Evolutionary conservation across 1,284 basidiomycete genomes (phyloP), one percentile per base, ranked within the genome.

Genomic region (Puccinia novopanici): DNA sequence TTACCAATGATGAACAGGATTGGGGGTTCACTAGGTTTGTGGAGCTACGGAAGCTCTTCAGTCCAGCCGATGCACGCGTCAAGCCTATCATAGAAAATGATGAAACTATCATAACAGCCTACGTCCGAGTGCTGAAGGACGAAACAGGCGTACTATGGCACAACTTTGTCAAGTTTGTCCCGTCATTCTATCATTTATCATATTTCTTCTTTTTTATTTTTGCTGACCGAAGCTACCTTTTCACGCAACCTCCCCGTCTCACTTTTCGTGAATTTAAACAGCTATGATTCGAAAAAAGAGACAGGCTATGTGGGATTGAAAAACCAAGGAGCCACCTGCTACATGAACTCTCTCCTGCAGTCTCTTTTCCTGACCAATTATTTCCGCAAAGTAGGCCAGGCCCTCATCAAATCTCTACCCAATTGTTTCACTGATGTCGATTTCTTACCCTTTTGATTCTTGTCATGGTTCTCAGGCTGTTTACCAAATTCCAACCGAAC

Each of bases 1-100:
- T 99, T 88, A 97, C 98, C 85, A 91, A 95, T 81, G 97, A 99
- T 87, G 97, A 99, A 87, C 98, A 95, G 86, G 97, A 99, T 87
- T 99, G 97, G 97, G 97, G 97, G 57, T 99, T 99, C 87, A 99
- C 97, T 78, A 92, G 97, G 81, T 99, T 99, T 86, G 97, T 94
- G 86, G 97, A 99, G 87, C 89, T 99, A 81, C 91, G 95, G 84
- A 99, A 99, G 87, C 88, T 99, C 24, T 93, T 94, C 87, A 91
- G 90, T 68, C 87, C 91, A 6, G 91, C 93, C 84, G 96, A 98
- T 74, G 92, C 93, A n/a, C 90, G 94, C 82, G 88, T 88, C 78
- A 90, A 93, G 74, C 92, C 97, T 30, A 98, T 96, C 65, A 98
- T 99, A 83, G 97, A 99, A 87, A 93, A 95, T 70, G 96, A 99